Evolutionary conservation across 345 rosid species (phyloP).

Genomic region (Eucalyptus regnans): DNA sequence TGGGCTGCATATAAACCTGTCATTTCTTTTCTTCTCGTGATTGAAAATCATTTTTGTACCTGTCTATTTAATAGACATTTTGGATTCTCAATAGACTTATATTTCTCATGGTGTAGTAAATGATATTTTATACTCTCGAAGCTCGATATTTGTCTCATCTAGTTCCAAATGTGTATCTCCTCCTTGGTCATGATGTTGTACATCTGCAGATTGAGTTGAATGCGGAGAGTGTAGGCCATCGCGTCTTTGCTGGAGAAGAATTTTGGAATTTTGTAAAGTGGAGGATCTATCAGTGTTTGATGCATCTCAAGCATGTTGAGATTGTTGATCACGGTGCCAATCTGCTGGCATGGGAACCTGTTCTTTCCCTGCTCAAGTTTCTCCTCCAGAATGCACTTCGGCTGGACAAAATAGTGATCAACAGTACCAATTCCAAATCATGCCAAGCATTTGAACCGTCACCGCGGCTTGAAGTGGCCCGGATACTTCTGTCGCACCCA

Average conservation of each 20-base stretch:
- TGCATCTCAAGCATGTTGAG: not conserved
- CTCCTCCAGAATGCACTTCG: not conserved
- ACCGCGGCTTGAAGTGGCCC: not conserved
- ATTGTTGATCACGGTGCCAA: not conserved
- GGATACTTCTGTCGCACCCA: not conserved
- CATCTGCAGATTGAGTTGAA: not conserved
- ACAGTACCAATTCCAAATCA: not conserved
- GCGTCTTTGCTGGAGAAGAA: not conserved
- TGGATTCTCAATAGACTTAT: not conserved
- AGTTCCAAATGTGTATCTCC: not conserved
- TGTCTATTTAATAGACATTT: not conserved
- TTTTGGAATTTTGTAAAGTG: not conserved
- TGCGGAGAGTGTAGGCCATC: not conserved
- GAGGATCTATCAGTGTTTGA: not conserved
- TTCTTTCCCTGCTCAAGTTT: not conserved
- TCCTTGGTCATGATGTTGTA: not conserved
- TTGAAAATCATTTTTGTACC: not conserved
- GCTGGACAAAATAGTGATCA: not conserved
- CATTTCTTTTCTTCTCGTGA: not conserved
- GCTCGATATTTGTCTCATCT: not conserved
- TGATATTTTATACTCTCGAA: not conserved
- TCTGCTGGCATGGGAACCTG: not conserved
- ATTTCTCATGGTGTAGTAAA: not conserved
- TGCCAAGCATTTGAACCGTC: not conserved
- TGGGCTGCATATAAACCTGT: not conserved